Conservation (phyloP, 768 basidiomycete species). For the Mycena floridula region DNA sequence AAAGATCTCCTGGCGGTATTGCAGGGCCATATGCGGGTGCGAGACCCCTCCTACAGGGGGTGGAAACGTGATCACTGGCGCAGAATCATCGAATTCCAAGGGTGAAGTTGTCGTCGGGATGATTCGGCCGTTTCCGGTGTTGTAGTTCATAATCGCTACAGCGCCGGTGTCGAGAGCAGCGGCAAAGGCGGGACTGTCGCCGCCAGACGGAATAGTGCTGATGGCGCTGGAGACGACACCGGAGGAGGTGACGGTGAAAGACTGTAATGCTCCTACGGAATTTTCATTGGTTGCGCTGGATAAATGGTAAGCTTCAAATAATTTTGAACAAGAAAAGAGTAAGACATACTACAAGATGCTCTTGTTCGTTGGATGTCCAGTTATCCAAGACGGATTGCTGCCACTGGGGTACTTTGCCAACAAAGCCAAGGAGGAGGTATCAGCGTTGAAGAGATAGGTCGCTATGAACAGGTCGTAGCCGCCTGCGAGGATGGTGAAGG, state of each 20-base stretch:
- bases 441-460: slow-evolving; percentile 45
- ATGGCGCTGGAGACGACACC: slow-evolving; percentile 32
- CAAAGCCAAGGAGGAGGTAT: slow-evolving; percentile 38
- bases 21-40: slow-evolving; percentile 58
- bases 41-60: slow-evolving; percentile 30
- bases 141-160: slow-evolving; percentile 49
- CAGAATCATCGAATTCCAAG: slow-evolving; percentile 27
- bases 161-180: slow-evolving; percentile 46
- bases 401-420: slow-evolving; percentile 39
- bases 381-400: slow-evolving; percentile 53
- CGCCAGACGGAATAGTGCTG: slow-evolving; percentile 41
- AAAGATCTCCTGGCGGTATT: slow-evolving; percentile 46
- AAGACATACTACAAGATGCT: slow-evolving; percentile 54
- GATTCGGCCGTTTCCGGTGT: slow-evolving; percentile 29
- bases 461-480: slow-evolving; percentile 41
- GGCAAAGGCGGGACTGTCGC: slow-evolving; percentile 44
- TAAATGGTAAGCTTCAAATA: background rate
- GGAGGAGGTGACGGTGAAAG: slow-evolving; percentile 38
- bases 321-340: background rate
- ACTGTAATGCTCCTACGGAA: slow-evolving; percentile 39
- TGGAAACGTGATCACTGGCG: slow-evolving; percentile 42
- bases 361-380: slow-evolving; percentile 42
- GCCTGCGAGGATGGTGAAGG: slow-evolving; percentile 43
- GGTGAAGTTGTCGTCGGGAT: slow-evolving; percentile 30
- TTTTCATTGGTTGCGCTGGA: slow-evolving; percentile 50